Base-by-base conservation (phyloP, 2,329 filamentous ascomycete genomes). In the Alternaria atra region DNA sequence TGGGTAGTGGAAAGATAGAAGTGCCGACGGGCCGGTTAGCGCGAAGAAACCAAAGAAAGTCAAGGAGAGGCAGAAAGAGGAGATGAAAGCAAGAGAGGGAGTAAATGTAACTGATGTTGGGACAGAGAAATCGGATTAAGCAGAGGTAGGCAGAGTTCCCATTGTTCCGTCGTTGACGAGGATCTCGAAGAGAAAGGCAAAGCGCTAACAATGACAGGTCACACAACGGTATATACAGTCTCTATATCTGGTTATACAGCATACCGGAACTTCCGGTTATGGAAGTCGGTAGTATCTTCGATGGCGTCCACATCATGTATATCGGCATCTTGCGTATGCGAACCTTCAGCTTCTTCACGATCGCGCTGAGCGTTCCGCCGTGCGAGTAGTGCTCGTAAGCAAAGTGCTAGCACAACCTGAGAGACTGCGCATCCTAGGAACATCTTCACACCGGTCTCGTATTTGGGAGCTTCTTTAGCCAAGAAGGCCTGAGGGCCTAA, bases 401-500 rank as follows among this genome's bases (percentile, higher is more conserved):
- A 53, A 6, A 63, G 39, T 9, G 78, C 77, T 15, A 81, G 63
- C 15, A 71, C 71, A n/a, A 83, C 70, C 61, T 83, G 82, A 8
- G 73, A 75, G 17, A 76, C 79, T 6, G 82, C 75, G 64, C 83
- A 85, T 20, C 79, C 80, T 3, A 87, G 69, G 15, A 84, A 83
- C 7, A 85, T 73, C 57, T 82, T 85, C 52, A 83, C 85, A 1
- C 85, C 86, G 0, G 85, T 86, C 30, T 77, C 73, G 30, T 87
- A 87, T 0, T 80, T 68, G 0, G 84, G 84, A 0, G 82, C 76
- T 63, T 85, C 84, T 0, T 67, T 52, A 0, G 75, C 77, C 3
- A 84, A 60, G 65, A 84, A 85, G 0, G 82, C 82, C 46, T 83
- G 81, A 2, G 80, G 81, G 0, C 57, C 57, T 59, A 20, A 5